Base-by-base conservation (phyloP, 2,329 filamentous ascomycete genomes). In the Colletotrichum sp. region DNA sequence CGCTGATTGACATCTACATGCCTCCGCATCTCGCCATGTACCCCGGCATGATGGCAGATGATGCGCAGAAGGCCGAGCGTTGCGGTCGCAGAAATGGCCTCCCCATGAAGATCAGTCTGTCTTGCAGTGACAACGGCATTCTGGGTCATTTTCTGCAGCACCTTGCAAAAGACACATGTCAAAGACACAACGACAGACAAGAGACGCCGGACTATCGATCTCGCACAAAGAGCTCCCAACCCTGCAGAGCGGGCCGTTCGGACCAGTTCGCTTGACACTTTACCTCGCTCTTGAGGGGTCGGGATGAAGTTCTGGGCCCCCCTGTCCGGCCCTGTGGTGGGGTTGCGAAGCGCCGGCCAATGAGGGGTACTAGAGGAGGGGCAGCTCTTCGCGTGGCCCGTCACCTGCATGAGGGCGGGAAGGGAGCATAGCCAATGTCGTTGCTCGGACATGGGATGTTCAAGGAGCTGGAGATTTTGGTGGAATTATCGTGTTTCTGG, bases 181-280 rank as follows among this genome's bases (percentile, higher is more conserved):
- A 34, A 49, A 62, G 36, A n/a, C 36, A 16, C 32, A 62, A 21
- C 49, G 55, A 34, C 65, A 64, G 62, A 39, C 39, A n/a, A 7
- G 18, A 49, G 39, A 49, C 39, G 32, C 32, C 59, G 55, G 34
- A 60, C n/a, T 60, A 52, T 21, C 26, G 44, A 57, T 12, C 44
- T 65, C 28, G 36, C 57, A 44, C 28, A 24, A 49, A 57, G 30
- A 70, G 65, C 30, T 65, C 63, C 24, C 36, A 71, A 57, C 63
- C 63, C 30, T 76, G 76, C 69, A 73, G 62, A 59, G 76, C 76
- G 76, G 76, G 73, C 76, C 76, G 76, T 77, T 39, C 30, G 60
- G 74, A 34, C 39, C 32, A 49, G 39, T 49, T 49, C 39, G 39
- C 39, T 32, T 9, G 44, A n/a, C 26, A 59, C 39, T 32, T 44